A percentile compares a stretch with the other conserved stretches of the same genome.
These are phyloP conservation scores for Rhynchospora breviuscula DNA, from an alignment of 176 grass and related monocot species.

Conservation along the genomic window DNA sequence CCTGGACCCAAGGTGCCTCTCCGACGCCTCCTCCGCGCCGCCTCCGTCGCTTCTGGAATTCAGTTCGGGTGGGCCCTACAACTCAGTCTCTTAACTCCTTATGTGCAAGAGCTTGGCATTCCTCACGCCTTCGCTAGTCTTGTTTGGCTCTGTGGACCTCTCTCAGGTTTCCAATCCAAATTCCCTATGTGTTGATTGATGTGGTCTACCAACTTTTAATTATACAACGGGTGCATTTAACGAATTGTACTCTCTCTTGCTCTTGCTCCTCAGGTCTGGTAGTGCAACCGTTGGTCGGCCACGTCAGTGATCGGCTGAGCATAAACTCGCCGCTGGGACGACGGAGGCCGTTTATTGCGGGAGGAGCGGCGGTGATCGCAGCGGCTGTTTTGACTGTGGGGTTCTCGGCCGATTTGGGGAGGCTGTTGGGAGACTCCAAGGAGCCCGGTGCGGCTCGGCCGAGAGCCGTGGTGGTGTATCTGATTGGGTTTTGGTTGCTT, in stretches of 20 bases:
- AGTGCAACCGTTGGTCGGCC: constrained; percentile 73
- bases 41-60: constrained; percentile 63
- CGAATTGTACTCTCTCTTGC: background rate
- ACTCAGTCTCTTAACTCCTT: constrained; percentile 60
- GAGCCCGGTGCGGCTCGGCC: constrained; percentile 7
- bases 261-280: constrained; percentile 38
- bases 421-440: constrained; percentile 50
- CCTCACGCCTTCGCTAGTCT: constrained; percentile 74
- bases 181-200: background rate
- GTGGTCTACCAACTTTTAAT: background rate
- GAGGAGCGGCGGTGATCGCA: constrained; percentile 39
- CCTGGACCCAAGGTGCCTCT: constrained; percentile 38
- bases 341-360: constrained; percentile 60
- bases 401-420: constrained; percentile 58
- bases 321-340: constrained; percentile 42
- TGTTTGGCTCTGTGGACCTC: constrained; percentile 80
- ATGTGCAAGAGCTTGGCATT: constrained; percentile 79
- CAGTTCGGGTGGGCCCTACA: constrained; percentile 81
- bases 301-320: constrained; percentile 53
- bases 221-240: background rate
- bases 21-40: constrained; percentile 45
- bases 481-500: constrained; percentile 81
- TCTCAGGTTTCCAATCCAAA: constrained; percentile 27
- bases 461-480: constrained; percentile 58
- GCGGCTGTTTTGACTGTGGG: constrained; percentile 45